These are phyloP conservation scores for Lomentospora prolificans DNA, from an alignment of 2,329 filamentous ascomycete genomes.

Conservation along the genomic window DNA sequence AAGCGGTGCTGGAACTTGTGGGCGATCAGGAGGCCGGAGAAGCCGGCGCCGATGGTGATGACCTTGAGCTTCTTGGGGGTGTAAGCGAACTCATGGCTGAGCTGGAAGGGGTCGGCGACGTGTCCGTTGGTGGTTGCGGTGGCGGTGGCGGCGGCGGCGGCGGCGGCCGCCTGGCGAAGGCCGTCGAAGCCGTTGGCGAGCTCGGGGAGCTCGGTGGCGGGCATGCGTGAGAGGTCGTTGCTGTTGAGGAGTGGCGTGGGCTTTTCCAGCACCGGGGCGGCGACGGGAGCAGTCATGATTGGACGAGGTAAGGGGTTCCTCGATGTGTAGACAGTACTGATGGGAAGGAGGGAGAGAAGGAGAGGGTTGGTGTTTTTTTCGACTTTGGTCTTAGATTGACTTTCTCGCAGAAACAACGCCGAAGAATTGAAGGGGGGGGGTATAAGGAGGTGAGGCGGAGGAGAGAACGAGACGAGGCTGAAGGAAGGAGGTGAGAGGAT, in stretches of 20 bases:
- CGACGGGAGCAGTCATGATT: conserved; percentile 10
- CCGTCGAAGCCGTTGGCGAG: not conserved
- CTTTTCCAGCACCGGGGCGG: conserved; percentile 1
- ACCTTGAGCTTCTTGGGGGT: conserved; percentile 21
- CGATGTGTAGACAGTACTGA: not conserved
- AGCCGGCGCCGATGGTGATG: conserved; percentile 27
- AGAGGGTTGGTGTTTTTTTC: too few species aligned
- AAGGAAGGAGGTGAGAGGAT: not conserved
- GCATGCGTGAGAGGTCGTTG: not conserved
- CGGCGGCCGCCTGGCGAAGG: not conserved
- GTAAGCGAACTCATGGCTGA: conserved; percentile 18
- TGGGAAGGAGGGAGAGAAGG: not conserved
- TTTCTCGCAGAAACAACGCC: too few species aligned
- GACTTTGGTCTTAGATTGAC: too few species aligned
- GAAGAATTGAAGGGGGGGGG: not conserved
- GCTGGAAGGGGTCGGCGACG: conserved; percentile 18
- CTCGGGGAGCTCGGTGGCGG: conserved; percentile 8
- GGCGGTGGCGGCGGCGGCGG: not conserved
- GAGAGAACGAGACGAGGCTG: not conserved
- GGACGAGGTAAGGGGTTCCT: too few species aligned
- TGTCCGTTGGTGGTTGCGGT: conserved; percentile 6
- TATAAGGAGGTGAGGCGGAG: not conserved
- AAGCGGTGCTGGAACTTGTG: conserved; percentile 58
- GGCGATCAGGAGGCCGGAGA: conserved; percentile 39
- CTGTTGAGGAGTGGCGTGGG: not conserved